Conservation (phyloP, 441 rosid species). For the Eruca vesicaria region DNA sequence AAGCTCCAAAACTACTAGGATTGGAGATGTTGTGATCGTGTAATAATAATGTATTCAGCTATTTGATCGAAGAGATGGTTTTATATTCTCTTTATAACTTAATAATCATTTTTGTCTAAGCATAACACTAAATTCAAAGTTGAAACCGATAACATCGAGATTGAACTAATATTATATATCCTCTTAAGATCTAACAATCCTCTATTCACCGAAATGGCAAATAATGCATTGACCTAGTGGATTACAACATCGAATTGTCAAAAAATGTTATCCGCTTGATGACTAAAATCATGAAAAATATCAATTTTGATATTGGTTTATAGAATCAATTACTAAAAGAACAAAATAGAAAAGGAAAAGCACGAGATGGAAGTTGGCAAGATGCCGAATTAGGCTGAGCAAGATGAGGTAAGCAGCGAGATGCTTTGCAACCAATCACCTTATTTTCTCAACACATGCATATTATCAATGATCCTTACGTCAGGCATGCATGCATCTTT, state of each 20-base stretch:
- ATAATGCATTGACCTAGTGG: background rate
- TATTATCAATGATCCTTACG: conserved; percentile 12
- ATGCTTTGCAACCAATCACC: conserved; percentile 20
- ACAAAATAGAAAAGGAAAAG: background rate
- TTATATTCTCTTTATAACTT: background rate
- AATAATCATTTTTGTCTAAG: background rate
- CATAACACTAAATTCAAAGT: background rate
- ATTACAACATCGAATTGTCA: background rate
- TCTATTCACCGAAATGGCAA: background rate
- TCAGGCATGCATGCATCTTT: conserved; percentile 24
- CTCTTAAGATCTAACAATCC: background rate
- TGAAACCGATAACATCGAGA: background rate
- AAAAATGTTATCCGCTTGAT: background rate
- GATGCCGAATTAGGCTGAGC: conserved; percentile 17
- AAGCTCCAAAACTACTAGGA: background rate
- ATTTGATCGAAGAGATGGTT: background rate
- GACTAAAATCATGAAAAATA: background rate
- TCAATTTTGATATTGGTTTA: background rate
- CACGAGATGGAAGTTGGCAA: conserved; percentile 8
- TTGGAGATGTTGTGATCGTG: background rate
- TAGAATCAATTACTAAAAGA: background rate
- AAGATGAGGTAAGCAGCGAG: conserved; percentile 24
- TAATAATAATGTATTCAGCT: background rate
- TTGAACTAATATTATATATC: background rate
- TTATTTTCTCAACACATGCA: conserved; percentile 7